Percentiles rank a stretch among this genome's conserved stretches.
Evolutionary conservation across 148 eudicot species (phyloP).

Genomic region (Euryodendron excelsum): DNA sequence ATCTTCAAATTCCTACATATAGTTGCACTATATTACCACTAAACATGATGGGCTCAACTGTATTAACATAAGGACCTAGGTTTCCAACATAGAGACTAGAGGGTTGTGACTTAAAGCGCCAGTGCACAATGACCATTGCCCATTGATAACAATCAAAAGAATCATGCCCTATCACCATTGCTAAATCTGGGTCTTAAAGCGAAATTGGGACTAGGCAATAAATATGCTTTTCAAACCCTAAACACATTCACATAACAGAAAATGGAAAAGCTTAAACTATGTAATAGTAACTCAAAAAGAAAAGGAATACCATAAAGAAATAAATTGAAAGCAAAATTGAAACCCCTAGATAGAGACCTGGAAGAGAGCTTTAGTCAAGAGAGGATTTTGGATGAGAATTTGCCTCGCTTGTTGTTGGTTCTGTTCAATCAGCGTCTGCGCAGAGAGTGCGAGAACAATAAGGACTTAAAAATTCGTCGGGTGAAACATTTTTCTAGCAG

Average conservation of each 20-base stretch:
- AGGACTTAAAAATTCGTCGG: not conserved
- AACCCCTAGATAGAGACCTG: slow-evolving; percentile 48
- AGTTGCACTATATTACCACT: not conserved
- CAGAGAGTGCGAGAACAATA: slow-evolving; percentile 14
- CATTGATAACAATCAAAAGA: not conserved
- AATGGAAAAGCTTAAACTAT: not conserved
- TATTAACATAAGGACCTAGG: not conserved
- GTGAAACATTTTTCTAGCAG: not conserved
- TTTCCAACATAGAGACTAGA: not conserved
- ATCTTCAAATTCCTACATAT: not conserved
- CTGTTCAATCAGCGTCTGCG: slow-evolving; percentile 74
- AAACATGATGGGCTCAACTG: not conserved
- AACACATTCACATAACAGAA: not conserved
- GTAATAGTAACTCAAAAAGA: not conserved
- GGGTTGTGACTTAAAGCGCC: not conserved
- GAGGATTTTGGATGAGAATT: slow-evolving; percentile 80
- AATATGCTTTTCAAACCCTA: not conserved
- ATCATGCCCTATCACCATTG: not conserved
- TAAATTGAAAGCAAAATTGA: slow-evolving; percentile 11
- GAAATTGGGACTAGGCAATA: too few species aligned
- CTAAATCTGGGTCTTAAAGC: too few species aligned
- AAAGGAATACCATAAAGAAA: not conserved
- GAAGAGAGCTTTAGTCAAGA: slow-evolving; percentile 76
- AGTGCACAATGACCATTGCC: not conserved
- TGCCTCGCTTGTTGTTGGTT: slow-evolving; percentile 89